Evolutionary conservation across 73 alveolate species (phyloP), one percentile per base, ranked within the genome.

Genomic region (Paramecium caudatum): DNA sequence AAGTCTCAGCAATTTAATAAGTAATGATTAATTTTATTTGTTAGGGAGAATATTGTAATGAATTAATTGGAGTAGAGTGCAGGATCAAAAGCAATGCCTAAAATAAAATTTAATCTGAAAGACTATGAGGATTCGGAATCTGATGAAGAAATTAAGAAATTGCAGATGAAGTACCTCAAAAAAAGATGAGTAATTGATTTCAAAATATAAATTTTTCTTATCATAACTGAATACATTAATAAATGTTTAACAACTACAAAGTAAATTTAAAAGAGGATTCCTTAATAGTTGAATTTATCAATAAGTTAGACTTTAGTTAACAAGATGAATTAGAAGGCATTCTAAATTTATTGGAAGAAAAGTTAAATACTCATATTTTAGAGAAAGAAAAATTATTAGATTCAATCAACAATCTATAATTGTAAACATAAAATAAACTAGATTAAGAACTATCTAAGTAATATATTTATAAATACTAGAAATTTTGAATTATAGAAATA

Each of bases 181-280:
- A 55, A 55, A 55, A 16, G 80, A 55, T 55, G 80, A 55, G n/a
- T n/a, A n/a, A n/a, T n/a, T n/a, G n/a, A n/a, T n/a, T n/a, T n/a
- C n/a, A n/a, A n/a, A n/a, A n/a, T n/a, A n/a, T n/a, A n/a, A n/a
- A n/a, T n/a, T n/a, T n/a, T n/a, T n/a, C n/a, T n/a, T n/a, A n/a
- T n/a, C n/a, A 55, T 55, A 55, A 55, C 80, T 55, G 80, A 55
- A 55, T 55, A 55, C 23, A 19, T 55, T 27, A 55, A 23, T 23
- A 68, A 25, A 68, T 68, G 84, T 68, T 68, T 68, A 68, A 68
- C 84, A 68, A 68, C 84, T 68, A 68, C 33, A 37, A 68, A 30
- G 8, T 68, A 32, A 68, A 68, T 68, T 68, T 68, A 34, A 32
- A 68, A 37, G 17, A 33, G 19, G 21, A 68, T 9, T 30, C 30